Evolutionary conservation across 768 basidiomycete genomes (phyloP), one percentile per base, ranked within the genome.

Genomic region (Leccinum uliginosum): DNA sequence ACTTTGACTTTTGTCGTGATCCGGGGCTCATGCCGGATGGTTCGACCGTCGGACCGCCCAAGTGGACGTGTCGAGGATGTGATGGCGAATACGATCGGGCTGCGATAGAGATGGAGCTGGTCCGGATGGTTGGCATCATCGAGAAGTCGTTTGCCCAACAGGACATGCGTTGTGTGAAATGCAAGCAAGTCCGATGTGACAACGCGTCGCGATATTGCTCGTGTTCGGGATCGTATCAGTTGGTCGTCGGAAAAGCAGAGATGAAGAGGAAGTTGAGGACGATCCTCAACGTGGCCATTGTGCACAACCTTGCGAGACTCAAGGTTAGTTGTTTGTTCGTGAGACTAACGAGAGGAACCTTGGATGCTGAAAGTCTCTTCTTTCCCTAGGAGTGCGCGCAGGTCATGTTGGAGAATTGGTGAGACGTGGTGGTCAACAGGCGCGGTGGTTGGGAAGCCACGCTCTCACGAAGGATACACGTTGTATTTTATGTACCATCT

Each of bases 1-100:
- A 96, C 69, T 91, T 99, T 65, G 97, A 99, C 71, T 90, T 99
- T 66, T 98, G 96, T 69, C 84, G 96, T 15, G 96, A 98, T 72
- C 80, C 85, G 11, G 89, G 93, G 57, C 78, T 97, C 40, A 76
- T 92, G 44, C 86, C 91, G 10, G 76, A 76, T 60, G 74, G 78
- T 64, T 60, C 74, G 57, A 72, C 80, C 34, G 73, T 79, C 7
- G 74, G 78, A 17, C 76, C 80, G 6, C 66, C 73, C 19, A 83
- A 80, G 54, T 93, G 90, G 92, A 67, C 75, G 14, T 91, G 93
- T 66, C 74, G 77, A 51, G 75, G 75, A 53, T 97, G 94, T 62
- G 83, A 82, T 19, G 85, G 87, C 30, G 91, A 97, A 70, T 96
- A 93, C 71, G 95, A 99, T 67, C 83, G 88, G n/a, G 73, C 78